Conservation (phyloP, 108 stramenopile species). For the Nitzschia sp. region DNA sequence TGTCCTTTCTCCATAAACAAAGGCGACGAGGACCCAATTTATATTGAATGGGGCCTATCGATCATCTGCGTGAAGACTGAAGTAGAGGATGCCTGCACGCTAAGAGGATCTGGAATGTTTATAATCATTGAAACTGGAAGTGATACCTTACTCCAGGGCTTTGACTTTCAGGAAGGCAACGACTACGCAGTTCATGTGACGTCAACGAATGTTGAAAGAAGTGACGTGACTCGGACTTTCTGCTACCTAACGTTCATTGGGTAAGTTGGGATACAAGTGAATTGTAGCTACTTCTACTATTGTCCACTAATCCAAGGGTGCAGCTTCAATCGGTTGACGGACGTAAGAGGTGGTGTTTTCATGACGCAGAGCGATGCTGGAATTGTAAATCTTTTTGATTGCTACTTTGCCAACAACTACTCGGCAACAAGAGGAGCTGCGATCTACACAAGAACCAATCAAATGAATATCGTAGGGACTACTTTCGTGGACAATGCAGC, state of each 20-base stretch:
- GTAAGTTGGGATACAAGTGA: neutral
- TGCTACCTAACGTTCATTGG: slow-evolving; percentile 13
- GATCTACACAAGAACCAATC: slow-evolving; percentile 23
- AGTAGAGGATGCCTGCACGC: neutral
- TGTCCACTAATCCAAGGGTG: neutral
- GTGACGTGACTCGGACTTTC: slow-evolving; percentile 1
- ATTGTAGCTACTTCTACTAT: neutral
- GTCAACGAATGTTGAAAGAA: neutral
- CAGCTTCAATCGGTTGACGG: neutral
- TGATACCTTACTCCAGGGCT: slow-evolving; percentile 6
- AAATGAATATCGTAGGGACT: slow-evolving; percentile 19
- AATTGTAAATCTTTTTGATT: slow-evolving; percentile 17
- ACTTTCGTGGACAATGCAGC: slow-evolving; percentile 15
- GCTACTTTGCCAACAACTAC: slow-evolving; percentile 29
- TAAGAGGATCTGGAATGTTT: slow-evolving; percentile 1
- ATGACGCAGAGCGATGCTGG: slow-evolving; percentile 21
- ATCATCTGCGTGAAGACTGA: neutral
- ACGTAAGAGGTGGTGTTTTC: slow-evolving; percentile 22
- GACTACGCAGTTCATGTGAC: slow-evolving; percentile 15
- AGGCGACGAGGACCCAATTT: slow-evolving; percentile 1
- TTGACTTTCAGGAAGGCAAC: slow-evolving; percentile 3
- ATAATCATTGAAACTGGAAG: neutral
- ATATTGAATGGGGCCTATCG: slow-evolving; percentile 6
- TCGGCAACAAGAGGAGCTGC: slow-evolving; percentile 21
- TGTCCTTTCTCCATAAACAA: slow-evolving; percentile 16